Base-by-base conservation (phyloP, 371 early-diverging fungal genomes). In the Entomophthora muscae region DNA sequence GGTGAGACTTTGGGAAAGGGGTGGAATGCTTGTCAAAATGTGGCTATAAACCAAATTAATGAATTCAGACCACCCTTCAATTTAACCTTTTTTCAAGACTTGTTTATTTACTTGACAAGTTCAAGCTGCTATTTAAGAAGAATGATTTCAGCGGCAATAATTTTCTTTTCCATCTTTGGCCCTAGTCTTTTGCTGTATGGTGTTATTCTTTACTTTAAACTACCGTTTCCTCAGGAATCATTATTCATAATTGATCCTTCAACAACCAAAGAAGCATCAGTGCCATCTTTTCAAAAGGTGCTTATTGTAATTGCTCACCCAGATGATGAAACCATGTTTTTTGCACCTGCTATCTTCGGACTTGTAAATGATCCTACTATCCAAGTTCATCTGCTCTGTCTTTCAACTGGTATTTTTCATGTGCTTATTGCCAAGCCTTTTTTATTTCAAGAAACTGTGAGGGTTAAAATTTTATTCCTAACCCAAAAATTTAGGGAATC, bases 321-420 rank as follows among this genome's bases (percentile, higher is more conserved):
- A 0, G 99, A 99, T 76, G 99, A 99, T 76, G 99, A 99, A 71
- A 92, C 91, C 73, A 94, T 98, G 96, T 99, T 99, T 73, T 99
- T 99, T 78, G 84, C 89, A 12, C 98, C 99, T 0, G 84, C 91
- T 12, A 66, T 94, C 2, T 68, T 78, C 26, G 70, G 71, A 42
- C 71, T 91, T 27, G 67, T 73, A 24, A 56, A 75, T 52, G 66
- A 75, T 1, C 67, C 72, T 24, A 66, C 71, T n/a, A 74, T 75
- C 12, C 74, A 76, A 5, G 71, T 93, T 21, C 78, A 78, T 53
- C 74, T 91, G 1, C 73, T 95, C 32, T 97, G 95, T 70, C 72
- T 96, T 64, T 91, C 95, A 1, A 85, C 79, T 61, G 93, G 93
- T 81, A 76, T 71, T 62, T 52, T 22, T 30, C 42, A 23, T 28